These are phyloP conservation scores for Suaeda aralocaspica DNA, from an alignment of 148 eudicot species.

Conservation along the genomic window DNA sequence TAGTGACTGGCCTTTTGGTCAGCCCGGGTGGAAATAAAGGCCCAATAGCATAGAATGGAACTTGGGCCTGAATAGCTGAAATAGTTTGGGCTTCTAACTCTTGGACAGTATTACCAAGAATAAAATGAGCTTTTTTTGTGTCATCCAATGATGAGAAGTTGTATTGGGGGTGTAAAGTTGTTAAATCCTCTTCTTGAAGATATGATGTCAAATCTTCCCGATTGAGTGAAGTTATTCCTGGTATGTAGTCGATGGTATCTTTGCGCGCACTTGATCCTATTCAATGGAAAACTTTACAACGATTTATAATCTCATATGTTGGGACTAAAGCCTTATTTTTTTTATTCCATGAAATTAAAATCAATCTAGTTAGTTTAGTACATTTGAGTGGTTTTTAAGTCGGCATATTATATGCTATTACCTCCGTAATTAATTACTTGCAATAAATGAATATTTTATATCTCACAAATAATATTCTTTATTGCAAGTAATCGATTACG, in stretches of 20 bases:
- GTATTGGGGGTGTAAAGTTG: constrained; percentile 41
- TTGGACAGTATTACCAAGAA: constrained; percentile 30
- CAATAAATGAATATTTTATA: too few species aligned
- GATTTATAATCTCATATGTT: too few species aligned
- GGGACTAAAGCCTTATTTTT: too few species aligned
- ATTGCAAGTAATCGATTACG: too few species aligned
- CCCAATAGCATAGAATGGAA: constrained; percentile 42
- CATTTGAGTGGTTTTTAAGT: too few species aligned
- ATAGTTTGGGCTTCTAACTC: constrained; percentile 29
- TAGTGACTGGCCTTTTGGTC: constrained; percentile 43
- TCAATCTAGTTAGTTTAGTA: too few species aligned
- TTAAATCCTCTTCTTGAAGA: constrained; percentile 35
- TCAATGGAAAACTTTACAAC: too few species aligned
- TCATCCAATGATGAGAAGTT: constrained; percentile 28
- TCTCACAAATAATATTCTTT: too few species aligned
- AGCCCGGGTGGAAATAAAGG: constrained; percentile 46
- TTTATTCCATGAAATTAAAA: too few species aligned
- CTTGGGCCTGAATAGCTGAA: constrained; percentile 29
- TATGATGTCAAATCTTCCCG: constrained; percentile 64
- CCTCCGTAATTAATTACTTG: too few species aligned
- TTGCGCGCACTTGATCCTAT: constrained; percentile 37
- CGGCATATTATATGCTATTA: too few species aligned
- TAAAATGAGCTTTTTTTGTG: constrained; percentile 31
- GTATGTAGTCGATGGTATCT: constrained; percentile 61
- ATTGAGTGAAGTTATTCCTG: constrained; percentile 52